A percentile compares a stretch with the other conserved stretches of the same genome.
Conservation (phyloP, 352 stramenopile species). For the Phytophthora colocasiae region DNA sequence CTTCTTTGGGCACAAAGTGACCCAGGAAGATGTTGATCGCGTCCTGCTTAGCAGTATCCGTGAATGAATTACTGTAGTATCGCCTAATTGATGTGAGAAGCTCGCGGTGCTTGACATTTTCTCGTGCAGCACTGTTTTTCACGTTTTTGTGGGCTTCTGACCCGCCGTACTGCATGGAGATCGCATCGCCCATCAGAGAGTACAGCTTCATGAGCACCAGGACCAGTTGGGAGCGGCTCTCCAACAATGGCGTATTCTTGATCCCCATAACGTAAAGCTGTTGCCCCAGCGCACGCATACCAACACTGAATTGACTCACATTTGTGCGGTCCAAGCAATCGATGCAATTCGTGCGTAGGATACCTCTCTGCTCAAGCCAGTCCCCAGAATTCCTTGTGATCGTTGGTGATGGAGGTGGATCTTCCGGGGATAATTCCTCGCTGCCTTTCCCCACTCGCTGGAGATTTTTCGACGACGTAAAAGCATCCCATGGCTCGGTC, state of each 20-base stretch:
- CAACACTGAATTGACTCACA: slow-evolving; percentile 88
- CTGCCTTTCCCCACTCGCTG: slow-evolving; percentile 22
- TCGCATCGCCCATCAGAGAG: slow-evolving; percentile 97
- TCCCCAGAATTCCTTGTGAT: slow-evolving; percentile 85
- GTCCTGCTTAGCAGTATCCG: slow-evolving; percentile 98
- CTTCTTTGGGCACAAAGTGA: slow-evolving; percentile 83
- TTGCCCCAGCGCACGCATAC: slow-evolving; percentile 92
- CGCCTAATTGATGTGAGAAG: slow-evolving; percentile 98
- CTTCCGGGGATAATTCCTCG: slow-evolving; percentile 13
- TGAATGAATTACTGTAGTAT: slow-evolving; percentile 99
- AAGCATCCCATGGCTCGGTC: slow-evolving; percentile 35
- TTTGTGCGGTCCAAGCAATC: slow-evolving; percentile 93
- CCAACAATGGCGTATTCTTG: slow-evolving; percentile 82
- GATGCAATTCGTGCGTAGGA: slow-evolving; percentile 99
- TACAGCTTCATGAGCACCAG: slow-evolving; percentile 98
- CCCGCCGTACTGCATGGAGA: slow-evolving; percentile 99
- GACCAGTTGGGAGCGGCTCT: slow-evolving; percentile 94
- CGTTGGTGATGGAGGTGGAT: slow-evolving; percentile 58
- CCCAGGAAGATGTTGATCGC: slow-evolving; percentile 99
- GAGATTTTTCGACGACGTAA: slow-evolving; percentile 20
- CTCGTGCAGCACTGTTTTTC: slow-evolving; percentile 82
- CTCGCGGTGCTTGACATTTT: slow-evolving; percentile 96
- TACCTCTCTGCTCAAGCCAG: slow-evolving; percentile 96
- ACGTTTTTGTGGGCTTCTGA: slow-evolving; percentile 99
- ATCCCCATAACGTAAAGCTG: slow-evolving; percentile 98